Evolutionary conservation across 352 stramenopile genomes (phyloP).

Genomic region (Phytophthora fragariaefolia): DNA sequence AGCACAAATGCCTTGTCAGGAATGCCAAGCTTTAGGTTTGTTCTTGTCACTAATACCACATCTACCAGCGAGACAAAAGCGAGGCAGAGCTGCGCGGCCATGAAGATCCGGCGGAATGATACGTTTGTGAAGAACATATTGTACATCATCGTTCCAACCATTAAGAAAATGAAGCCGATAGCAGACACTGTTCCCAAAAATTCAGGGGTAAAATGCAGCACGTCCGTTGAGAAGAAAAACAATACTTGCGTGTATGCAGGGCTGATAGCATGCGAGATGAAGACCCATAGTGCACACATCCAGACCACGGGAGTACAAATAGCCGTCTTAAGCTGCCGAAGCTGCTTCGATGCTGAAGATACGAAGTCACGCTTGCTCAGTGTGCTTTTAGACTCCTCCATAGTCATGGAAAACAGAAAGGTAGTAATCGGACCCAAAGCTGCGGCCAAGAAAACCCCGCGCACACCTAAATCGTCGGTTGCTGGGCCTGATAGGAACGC

Average conservation of each 20-base stretch:
- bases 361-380: slow-evolving; percentile 56
- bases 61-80: slow-evolving; percentile 79
- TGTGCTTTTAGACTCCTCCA: slow-evolving; percentile 80
- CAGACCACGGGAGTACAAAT: slow-evolving; percentile 92
- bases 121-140: slow-evolving; percentile 90
- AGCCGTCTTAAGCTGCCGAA: slow-evolving; percentile 74
- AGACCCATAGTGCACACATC: slow-evolving; percentile 96
- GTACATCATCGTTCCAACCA: slow-evolving; percentile 84
- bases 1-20: slow-evolving; percentile 96
- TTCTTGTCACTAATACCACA: slow-evolving; percentile 91
- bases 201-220: slow-evolving; percentile 95
- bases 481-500: slow-evolving; percentile 93
- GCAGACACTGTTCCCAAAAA: slow-evolving; percentile 92
- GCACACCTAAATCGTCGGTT: slow-evolving; percentile 88
- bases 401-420: slow-evolving; percentile 86
- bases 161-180: slow-evolving; percentile 83
- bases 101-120: slow-evolving; percentile 94
- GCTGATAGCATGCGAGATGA: slow-evolving; percentile 93
- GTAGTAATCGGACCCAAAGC: slow-evolving; percentile 91
- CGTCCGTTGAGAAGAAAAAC: slow-evolving; percentile 97
- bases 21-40: slow-evolving; percentile 93
- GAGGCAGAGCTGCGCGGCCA: slow-evolving; percentile 84
- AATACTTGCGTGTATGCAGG: slow-evolving; percentile 95
- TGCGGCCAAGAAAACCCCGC: slow-evolving; percentile 93
- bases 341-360: slow-evolving; percentile 57